These are phyloP conservation scores for Gypsophila paniculata DNA, from an alignment of 179 eudicot genomes.

Conservation along the genomic window DNA sequence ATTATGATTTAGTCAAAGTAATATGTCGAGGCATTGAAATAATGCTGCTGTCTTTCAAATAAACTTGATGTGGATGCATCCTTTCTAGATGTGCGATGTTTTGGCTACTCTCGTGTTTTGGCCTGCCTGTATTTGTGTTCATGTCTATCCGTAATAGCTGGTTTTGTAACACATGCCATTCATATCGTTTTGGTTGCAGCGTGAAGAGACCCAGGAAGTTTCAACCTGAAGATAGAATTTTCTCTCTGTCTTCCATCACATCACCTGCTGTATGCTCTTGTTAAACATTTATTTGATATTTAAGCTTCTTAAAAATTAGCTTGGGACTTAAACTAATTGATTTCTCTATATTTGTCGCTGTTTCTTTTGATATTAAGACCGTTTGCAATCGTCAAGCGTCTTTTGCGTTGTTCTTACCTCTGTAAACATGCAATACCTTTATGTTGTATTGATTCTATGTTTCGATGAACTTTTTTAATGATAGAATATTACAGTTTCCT, in stretches of 20 bases:
- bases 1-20: too few species aligned
- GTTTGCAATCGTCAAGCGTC: background rate
- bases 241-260: slow-evolving; percentile 77
- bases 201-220: slow-evolving; percentile 72
- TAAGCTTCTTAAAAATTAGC: background rate
- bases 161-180: background rate
- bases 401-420: background rate
- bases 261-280: slow-evolving; percentile 67
- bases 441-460: background rate
- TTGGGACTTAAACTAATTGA: background rate
- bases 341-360: background rate
- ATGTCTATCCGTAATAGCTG: background rate
- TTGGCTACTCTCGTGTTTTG: background rate
- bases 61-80: background rate
- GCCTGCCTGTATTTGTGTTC: background rate
- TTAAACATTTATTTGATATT: background rate
- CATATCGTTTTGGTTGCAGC: slow-evolving; percentile 37
- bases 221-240: slow-evolving; percentile 87
- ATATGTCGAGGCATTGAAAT: background rate
- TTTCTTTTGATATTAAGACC: too few species aligned
- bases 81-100: background rate
- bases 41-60: background rate
- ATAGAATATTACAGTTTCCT: background rate
- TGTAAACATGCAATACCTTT: background rate
- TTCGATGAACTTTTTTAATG: too few species aligned